Evolutionary conservation across 129 eudicot species (phyloP), one percentile per base, ranked within the genome.

Genomic region (Rutidosis leptorrhynchoides): DNA sequence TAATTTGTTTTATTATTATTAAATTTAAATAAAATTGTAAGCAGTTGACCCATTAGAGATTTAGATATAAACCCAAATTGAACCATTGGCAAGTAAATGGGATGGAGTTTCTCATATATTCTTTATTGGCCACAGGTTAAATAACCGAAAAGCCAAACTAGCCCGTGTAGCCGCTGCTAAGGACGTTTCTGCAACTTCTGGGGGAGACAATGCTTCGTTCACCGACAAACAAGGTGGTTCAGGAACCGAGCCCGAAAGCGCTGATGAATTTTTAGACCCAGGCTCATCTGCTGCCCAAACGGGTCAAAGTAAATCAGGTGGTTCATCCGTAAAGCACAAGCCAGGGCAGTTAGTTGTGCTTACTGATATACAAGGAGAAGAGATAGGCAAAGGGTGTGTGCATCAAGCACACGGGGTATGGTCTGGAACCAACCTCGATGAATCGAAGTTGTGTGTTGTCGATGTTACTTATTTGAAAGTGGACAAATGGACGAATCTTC

Each of bases 131-230:
- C 58, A 77, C 85, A 93, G 99, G 99, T 75, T 93, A 62, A 88
- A 93, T 63, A 93, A 93, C 62, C 82, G 99, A 33, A 93, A 93
- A 67, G 99, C 99, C 17, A 93, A 77, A 83, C 83, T 89, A 11
- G 95, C 96, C 4, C 99, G 99, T 69, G 83, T 80, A 11, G 98
- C 81, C 3, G 98, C 95, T 29, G 96, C 95, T 17, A 92, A 88
- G 74, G 96, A 92, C 71, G 68, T 33, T 12, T 90, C 95, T 23
- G 80, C 60, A 53, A 29, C 77, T 9, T 51, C 85, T 20, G 89
- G 79, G 27, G 86, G 79, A 49, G 90, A 80, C 60, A 72, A 59
- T 43, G 25, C 3, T 7, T 8, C 71, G 77, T 27, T 32, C 60
- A 75, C 60, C n/a, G 93, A 82, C 45, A 85, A 81, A 70, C 95